Percentiles rank a stretch among this genome's conserved stretches.
These are phyloP conservation scores for Artemisia annua DNA, from an alignment of 129 eudicot genomes.

Conservation along the genomic window DNA sequence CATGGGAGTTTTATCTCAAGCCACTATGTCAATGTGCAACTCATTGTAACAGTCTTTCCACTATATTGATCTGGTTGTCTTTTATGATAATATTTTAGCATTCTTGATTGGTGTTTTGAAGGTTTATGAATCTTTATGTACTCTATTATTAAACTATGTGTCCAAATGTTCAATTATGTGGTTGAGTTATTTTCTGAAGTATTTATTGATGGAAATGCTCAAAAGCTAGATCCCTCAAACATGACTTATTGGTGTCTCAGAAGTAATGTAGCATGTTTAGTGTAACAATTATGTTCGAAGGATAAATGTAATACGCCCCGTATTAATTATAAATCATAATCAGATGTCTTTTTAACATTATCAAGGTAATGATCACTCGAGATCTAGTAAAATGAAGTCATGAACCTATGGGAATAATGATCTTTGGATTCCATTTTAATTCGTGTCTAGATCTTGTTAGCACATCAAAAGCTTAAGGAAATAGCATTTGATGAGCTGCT, in stretches of 20 bases:
- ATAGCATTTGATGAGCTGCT: no score
- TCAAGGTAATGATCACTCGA: no score
- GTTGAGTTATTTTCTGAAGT: not conserved
- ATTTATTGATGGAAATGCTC: not conserved
- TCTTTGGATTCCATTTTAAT: no score
- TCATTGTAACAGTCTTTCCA: slow-evolving; percentile 10
- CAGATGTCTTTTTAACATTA: not conserved
- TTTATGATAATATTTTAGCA: not conserved
- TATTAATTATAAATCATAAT: not conserved
- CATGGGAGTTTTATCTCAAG: no score
- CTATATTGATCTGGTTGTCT: not conserved
- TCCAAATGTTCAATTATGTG: not conserved
- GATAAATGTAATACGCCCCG: not conserved
- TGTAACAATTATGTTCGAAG: not conserved
- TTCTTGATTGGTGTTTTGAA: not conserved
- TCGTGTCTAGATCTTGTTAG: no score
- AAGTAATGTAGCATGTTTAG: not conserved
- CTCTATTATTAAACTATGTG: not conserved
- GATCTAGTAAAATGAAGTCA: no score
- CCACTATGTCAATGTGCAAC: not conserved
- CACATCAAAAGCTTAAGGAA: no score
- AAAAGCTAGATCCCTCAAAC: not conserved
- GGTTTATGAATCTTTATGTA: not conserved
- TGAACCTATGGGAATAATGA: no score
- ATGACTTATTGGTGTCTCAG: not conserved